Evolutionary conservation across 306 rosid genomes (phyloP), one percentile per base, ranked within the genome.

Genomic region (Glycine tomentella): DNA sequence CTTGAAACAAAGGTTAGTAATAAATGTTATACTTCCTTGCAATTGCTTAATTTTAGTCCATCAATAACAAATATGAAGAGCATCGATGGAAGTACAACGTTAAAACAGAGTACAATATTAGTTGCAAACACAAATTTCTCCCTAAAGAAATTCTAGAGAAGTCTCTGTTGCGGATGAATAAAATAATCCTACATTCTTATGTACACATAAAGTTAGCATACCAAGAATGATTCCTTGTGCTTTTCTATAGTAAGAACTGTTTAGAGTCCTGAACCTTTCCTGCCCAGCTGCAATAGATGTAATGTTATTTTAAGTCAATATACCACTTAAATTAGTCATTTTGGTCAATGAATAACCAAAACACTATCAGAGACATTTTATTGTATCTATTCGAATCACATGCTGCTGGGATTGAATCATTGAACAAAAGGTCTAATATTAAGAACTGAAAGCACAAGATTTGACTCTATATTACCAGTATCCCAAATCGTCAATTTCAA

Each of bases 401-500:
- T 53, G 59, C 44, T 42, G 14, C 64, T 4, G 31, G 31, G 31
- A 25, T 25, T 25, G 4, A 12, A 9, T 25, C 31, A 79, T 57
- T 69, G 62, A 82, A 69, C 25, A 75, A 15, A 53, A 64, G 34
- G 46, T 2, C 70, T 62, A 77, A 48, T 53, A n/a, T 61, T 13
- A 56, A 68, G 48, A 67, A 74, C 20, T 11, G 20, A 46, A 72
- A 76, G 81, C 49, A 69, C 52, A 13, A 46, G 52, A 83, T 64
- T 77, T 69, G 62, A 53, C 73, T 12, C 44, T 13, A 51, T 55
- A 31, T 86, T 89, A 95, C 99, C 98, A 59, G 99, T 95, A 74
- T 95, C 99, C 99, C 99, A 95, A 69, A 95, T 93, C n/a, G 97
- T 95, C 64, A 95, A 88, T 82, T 95, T 95, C 78, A 95, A 85